A percentile compares a stretch with the other conserved stretches of the same genome.
These are phyloP conservation scores for Podaxis pistillaris DNA, from an alignment of 768 basidiomycete genomes.

Conservation along the genomic window DNA sequence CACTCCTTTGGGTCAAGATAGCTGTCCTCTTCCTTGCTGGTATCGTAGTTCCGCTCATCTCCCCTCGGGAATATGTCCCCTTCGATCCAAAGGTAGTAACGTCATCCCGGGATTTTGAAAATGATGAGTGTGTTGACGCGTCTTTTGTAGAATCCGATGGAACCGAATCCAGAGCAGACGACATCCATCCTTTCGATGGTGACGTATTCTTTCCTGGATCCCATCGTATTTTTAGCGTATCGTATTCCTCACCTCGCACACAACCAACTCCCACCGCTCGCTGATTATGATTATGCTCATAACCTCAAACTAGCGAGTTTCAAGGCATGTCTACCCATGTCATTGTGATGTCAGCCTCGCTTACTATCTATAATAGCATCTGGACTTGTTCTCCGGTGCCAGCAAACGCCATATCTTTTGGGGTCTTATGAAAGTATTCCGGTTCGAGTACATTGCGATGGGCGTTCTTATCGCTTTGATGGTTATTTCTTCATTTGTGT, in stretches of 20 bases:
- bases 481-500: conserved; percentile 28
- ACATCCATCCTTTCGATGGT: conserved; percentile 43
- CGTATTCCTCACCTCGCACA: conserved; percentile 43
- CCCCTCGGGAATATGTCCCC: conserved; percentile 18
- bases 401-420: conserved; percentile 42
- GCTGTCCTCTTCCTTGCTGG: conserved; percentile 11
- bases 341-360: not conserved
- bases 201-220: conserved; percentile 56
- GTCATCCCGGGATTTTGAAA: not conserved
- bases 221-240: conserved; percentile 45
- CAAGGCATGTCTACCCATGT: conserved; percentile 17
- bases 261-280: conserved; percentile 61
- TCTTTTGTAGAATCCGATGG: conserved; percentile 29
- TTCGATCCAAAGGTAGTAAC: conserved; percentile 16
- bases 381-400: conserved; percentile 37
- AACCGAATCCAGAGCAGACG: conserved; percentile 51
- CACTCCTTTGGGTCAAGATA: conserved; percentile 19
- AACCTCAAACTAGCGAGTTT: conserved; percentile 28
- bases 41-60: conserved; percentile 13
- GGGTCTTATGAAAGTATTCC: conserved; percentile 38
- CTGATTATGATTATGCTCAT: conserved; percentile 53
- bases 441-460: conserved; percentile 31
- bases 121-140: not conserved
- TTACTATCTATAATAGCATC: conserved; percentile 20
- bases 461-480: conserved; percentile 27